Percentiles rank a stretch among this genome's conserved stretches.
Evolutionary conservation across 1,139 yeast genomes (phyloP).

Genomic region (Zygosaccharomyces sapae): DNA sequence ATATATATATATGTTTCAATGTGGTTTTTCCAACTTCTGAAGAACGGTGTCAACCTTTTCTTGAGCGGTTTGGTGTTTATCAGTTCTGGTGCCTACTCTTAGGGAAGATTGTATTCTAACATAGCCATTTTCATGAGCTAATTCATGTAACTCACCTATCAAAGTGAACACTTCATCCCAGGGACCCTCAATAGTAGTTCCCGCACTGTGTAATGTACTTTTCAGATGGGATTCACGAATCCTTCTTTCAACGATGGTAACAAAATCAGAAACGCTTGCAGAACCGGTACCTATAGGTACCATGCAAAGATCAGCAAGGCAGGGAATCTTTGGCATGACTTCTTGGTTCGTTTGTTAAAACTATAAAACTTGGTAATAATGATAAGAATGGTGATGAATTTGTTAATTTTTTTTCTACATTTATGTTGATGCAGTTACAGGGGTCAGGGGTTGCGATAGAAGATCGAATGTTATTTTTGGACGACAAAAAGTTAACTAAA

Average conservation of each 20-base stretch:
- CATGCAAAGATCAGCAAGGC: conserved; percentile 78
- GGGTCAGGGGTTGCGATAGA: neutral
- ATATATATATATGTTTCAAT: conserved; percentile 6
- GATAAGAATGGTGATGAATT: neutral
- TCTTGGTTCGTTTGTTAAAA: neutral
- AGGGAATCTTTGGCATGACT: conserved; percentile 52
- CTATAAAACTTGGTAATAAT: neutral
- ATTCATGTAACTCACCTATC: conserved; percentile 75
- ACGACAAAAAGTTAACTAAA: neutral
- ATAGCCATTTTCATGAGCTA: conserved; percentile 63
- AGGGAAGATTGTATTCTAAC: conserved; percentile 80
- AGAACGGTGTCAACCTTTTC: conserved; percentile 64
- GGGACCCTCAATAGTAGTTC: conserved; percentile 84
- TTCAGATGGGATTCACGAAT: conserved; percentile 59
- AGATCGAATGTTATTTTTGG: neutral
- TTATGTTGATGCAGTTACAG: no score
- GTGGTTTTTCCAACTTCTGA: conserved; percentile 41
- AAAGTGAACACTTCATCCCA: conserved; percentile 81
- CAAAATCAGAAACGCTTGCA: conserved; percentile 76
- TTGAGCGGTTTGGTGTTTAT: conserved; percentile 59
- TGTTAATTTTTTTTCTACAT: no score
- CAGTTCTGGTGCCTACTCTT: conserved; percentile 74
- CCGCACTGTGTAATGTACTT: conserved; percentile 79
- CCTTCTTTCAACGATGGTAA: conserved; percentile 61
- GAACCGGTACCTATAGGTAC: conserved; percentile 78